Evolutionary conservation across 2,329 filamentous ascomycete species (phyloP), one percentile per base, ranked within the genome.

Genomic region (Paecilomyces formosus): DNA sequence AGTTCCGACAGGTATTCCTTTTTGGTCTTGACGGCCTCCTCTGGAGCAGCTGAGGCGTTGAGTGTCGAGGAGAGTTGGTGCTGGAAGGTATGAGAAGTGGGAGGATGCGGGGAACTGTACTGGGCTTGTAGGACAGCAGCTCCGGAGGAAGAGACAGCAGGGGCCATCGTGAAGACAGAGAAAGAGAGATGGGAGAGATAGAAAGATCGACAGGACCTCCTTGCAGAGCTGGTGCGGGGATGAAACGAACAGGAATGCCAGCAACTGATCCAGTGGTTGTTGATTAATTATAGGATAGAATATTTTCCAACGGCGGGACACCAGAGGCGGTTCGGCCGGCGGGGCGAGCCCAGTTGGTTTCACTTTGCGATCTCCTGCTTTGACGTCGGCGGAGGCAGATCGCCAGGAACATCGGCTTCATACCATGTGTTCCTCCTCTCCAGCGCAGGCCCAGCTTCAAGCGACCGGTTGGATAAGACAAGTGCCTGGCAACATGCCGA

Each of bases 1-100:
- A 87, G 75, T 39, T 78, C 73, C 7, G 75, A 69, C 9, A 87
- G 74, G 66, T 83, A 85, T 33, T 78, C 74, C n/a, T 78, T 78
- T 66, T 84, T 84, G 18, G 76, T 74, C 45, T 68, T 59, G 3
- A 70, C 62, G 28, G 63, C 59, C 53, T 65, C 57, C n/a, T 60
- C 60, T 7, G 62, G 63, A 51, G 64, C 56, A 33, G 58, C 55
- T 55, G 59, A 55, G 8, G 67, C 39, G n/a, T 18, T 58, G 6
- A 62, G 55, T 22, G 66, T 59, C 15, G 69, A 60, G 30, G 65
- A 62, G 53, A 74, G 66, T 49, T 63, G 55, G 55, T 74, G 71
- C 4, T 69, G 59, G 60, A 78, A 75, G 15, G 65, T 68, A 57
- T 71, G 62, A 7, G 61, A 31, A 15, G 66, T 63, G 9, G 63